Conservation (phyloP, 306 rosid genomes). For the Vigna unguiculata region DNA sequence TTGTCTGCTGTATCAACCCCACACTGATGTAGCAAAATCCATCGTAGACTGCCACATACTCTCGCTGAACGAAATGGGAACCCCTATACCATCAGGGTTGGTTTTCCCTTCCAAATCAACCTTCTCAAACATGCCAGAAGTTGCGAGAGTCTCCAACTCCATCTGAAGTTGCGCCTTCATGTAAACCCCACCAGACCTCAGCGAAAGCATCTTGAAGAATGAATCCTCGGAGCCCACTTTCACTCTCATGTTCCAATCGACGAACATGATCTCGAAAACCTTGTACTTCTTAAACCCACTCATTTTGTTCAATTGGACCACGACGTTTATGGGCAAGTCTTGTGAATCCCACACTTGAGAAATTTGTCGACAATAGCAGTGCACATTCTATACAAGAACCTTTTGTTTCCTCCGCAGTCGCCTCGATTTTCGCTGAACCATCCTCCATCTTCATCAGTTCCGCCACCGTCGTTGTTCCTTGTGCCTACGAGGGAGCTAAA, state of each 20-base stretch:
- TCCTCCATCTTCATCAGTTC: slow-evolving; percentile 49
- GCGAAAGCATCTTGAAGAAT: slow-evolving; percentile 88
- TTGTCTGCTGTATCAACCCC: slow-evolving; percentile 79
- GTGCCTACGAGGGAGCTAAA: slow-evolving; percentile 25
- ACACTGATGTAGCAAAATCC: slow-evolving; percentile 87
- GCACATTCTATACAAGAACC: slow-evolving; percentile 65
- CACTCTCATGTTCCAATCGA: slow-evolving; percentile 63
- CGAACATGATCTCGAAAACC: slow-evolving; percentile 75
- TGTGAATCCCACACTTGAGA: slow-evolving; percentile 85
- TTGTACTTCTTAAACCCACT: slow-evolving; percentile 91
- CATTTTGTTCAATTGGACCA: slow-evolving; percentile 80
- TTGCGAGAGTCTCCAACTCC: slow-evolving; percentile 77
- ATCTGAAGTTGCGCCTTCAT: slow-evolving; percentile 90
- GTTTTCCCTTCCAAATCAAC: slow-evolving; percentile 94
- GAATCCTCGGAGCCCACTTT: slow-evolving; percentile 82
- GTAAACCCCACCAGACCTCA: slow-evolving; percentile 81
- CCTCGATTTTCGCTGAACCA: slow-evolving; percentile 53
- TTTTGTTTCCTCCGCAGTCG: slow-evolving; percentile 41
- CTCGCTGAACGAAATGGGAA: slow-evolving; percentile 76
- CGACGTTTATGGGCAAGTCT: slow-evolving; percentile 84
- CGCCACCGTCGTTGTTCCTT: neutral
- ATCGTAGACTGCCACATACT: slow-evolving; percentile 89
- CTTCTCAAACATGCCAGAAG: slow-evolving; percentile 97
- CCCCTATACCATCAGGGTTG: slow-evolving; percentile 77
- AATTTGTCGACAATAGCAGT: slow-evolving; percentile 75